Evolutionary conservation across 495 filamentous ascomycete genomes (phyloP), one percentile per base, ranked within the genome.

Genomic region (Lepidopterella palustris): DNA sequence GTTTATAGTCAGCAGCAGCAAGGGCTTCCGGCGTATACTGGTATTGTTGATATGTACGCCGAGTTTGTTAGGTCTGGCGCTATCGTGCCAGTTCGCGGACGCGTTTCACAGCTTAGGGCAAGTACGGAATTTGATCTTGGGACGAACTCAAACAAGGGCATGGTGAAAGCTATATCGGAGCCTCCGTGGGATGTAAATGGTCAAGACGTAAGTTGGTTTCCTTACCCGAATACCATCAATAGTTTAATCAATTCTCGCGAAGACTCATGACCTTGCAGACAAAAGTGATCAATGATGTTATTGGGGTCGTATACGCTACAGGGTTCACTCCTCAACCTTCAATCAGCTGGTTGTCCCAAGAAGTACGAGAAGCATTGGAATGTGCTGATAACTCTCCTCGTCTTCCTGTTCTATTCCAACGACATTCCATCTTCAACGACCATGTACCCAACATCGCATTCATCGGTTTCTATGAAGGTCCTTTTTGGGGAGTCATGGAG

Each of bases 401-500:
- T 61, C 76, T 88, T 9, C 88, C 90, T 0, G 68, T 90, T 2
- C 78, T 88, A 0, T 75, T 95, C 3, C 84, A 86, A 45, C 82
- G 86, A 48, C 83, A 84, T 58, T 78, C 79, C 18, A 86, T 82
- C 4, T 75, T 84, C 31, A 83, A 86, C 63, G 76, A 78, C 0
- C 71, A 72, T 3, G 66, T 91, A 0, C 81, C 84, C 0, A 80
- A 82, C 21, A 72, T 92, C 0, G 88, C 87, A 0, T 95, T 95
- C 59, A 84, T 95, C 0, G 91, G 91, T 4, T 87, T 92, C 71
- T 92, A 95, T 69, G 81, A 88, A 32, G 87, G 88, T 0, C 88
- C 90, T 0, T 95, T 87, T 71, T 96, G 89, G 87, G 87, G 86
- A 0, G 80, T 88, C 0, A 87, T 92, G 79, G 90, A 96, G 67